These are phyloP conservation scores for Aspergillus cavernicola DNA, from an alignment of 495 filamentous ascomycete species.

Conservation along the genomic window DNA sequence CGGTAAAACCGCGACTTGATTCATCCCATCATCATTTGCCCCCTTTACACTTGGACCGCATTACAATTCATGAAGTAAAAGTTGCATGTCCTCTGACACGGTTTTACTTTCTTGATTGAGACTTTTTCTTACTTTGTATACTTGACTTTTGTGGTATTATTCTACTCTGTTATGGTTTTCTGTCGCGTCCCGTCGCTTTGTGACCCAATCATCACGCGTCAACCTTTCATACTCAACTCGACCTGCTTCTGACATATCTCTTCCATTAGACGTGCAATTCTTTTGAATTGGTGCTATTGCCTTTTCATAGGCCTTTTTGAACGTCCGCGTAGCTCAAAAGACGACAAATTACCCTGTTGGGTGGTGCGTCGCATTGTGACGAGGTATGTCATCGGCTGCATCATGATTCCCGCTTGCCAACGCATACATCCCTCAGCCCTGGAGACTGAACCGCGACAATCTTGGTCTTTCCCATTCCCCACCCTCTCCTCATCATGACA, in stretches of 20 bases:
- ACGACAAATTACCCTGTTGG: constrained; percentile 17
- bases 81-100: constrained; percentile 11
- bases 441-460: constrained; percentile 31
- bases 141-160: constrained; percentile 7
- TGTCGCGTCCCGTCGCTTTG: constrained; percentile 16
- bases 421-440: constrained; percentile 44
- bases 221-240: constrained; percentile 11
- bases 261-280: constrained; percentile 11
- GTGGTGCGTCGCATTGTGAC: constrained; percentile 36
- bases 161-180: constrained; percentile 12
- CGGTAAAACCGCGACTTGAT: constrained; percentile 18
- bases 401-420: constrained; percentile 42
- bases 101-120: neutral
- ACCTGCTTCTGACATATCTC: constrained; percentile 16
- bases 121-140: neutral
- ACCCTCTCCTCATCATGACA: constrained; percentile 25
- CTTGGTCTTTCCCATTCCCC: constrained; percentile 18
- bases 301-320: neutral
- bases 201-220: constrained; percentile 33
- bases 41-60: constrained; percentile 20
- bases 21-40: constrained; percentile 6
- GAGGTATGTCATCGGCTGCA: constrained; percentile 45
- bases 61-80: constrained; percentile 13
- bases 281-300: constrained; percentile 9
- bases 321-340: constrained; percentile 5